Evolutionary conservation across 176 grass and related monocot species (phyloP), one percentile per base, ranked within the genome.

Genomic region (Musa beccarii): DNA sequence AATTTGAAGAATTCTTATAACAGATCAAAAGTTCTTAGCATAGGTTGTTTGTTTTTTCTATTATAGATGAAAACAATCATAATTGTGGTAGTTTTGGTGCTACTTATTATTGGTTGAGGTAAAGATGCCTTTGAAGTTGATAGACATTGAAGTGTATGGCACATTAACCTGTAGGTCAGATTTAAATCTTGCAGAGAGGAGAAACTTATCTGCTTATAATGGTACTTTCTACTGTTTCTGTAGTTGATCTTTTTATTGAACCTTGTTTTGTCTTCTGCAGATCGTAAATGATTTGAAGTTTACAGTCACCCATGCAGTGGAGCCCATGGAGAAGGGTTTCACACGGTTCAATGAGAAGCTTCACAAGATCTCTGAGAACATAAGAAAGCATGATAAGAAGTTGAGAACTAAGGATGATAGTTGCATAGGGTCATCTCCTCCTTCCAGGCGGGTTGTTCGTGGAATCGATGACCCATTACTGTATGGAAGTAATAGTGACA

Each of bases 231-330:
- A 43, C 4, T 6, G 5, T 43, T 43, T 43, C 34, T 43, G 34
- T 43, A 43, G 34, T 57, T 15, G 54, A 17, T 57, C 12, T 4
- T 28, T 25, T 66, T 66, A 66, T 2, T 5, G 20, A 6, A 28
- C 11, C 34, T 20, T 21, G 15, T 52, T 9, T 71, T 71, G 8
- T 1, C 53, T 53, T 49, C 19, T 0, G 52, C 79, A 96, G 92
- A 96, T 96, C 78, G 89, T 92, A 53, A 90, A 96, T 81, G 93
- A 96, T 76, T 70, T 96, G 85, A 96, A 90, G 87, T 96, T 92
- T 77, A 96, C 93, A 6, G 80, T 96, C 11, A 86, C 84, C 70
- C 93, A 96, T 23, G 93, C 87, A 1, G 89, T 92, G 64, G 89
- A 92, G 52, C 93, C 93, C 0, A 81, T 86, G 74, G 84, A 86